A percentile compares a stretch with the other conserved stretches of the same genome.
Evolutionary conservation across 1,284 basidiomycete genomes (phyloP).

Genomic region (Abortiporus biennis): DNA sequence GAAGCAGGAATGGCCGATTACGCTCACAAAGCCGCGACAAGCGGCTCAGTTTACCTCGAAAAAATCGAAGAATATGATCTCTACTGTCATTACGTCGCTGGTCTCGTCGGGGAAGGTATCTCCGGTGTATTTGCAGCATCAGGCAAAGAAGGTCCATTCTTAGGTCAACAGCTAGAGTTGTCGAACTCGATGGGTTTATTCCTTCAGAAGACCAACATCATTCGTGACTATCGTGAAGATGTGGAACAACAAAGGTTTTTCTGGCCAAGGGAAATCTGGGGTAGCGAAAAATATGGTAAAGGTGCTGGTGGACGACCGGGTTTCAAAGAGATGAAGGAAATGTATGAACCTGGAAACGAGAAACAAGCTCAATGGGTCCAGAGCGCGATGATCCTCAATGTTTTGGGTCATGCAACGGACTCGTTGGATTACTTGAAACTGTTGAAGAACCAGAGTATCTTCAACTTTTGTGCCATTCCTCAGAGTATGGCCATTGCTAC

Average conservation of each 20-base stretch:
- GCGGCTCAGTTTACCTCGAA: slow-evolving; percentile 63
- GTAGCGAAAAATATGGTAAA: slow-evolving; percentile 44
- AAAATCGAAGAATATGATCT: slow-evolving; percentile 87
- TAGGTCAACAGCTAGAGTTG: slow-evolving; percentile 81
- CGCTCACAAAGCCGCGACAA: slow-evolving; percentile 74
- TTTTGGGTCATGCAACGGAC: slow-evolving; percentile 80
- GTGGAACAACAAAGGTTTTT: slow-evolving; percentile 83
- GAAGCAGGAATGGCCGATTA: slow-evolving; percentile 95
- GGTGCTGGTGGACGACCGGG: slow-evolving; percentile 17
- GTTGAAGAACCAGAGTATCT: slow-evolving; percentile 87
- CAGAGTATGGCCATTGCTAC: slow-evolving; percentile 97
- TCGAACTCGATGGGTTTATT: slow-evolving; percentile 96
- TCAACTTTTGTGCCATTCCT: slow-evolving; percentile 96
- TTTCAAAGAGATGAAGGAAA: slow-evolving; percentile 64
- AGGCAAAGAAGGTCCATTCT: slow-evolving; percentile 74
- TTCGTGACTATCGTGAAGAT: slow-evolving; percentile 94
- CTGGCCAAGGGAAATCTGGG: slow-evolving; percentile 96
- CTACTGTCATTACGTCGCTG: slow-evolving; percentile 99
- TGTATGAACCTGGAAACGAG: slow-evolving; percentile 48
- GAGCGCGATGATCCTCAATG: slow-evolving; percentile 88
- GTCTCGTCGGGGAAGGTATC: slow-evolving; percentile 95
- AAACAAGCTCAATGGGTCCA: slow-evolving; percentile 73
- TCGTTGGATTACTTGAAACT: slow-evolving; percentile 88
- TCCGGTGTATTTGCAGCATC: slow-evolving; percentile 88
- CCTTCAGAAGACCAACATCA: slow-evolving; percentile 98